Evolutionary conservation across 163 green algal genomes (phyloP), one percentile per base, ranked within the genome.

Genomic region (Chlorella variabilis): DNA sequence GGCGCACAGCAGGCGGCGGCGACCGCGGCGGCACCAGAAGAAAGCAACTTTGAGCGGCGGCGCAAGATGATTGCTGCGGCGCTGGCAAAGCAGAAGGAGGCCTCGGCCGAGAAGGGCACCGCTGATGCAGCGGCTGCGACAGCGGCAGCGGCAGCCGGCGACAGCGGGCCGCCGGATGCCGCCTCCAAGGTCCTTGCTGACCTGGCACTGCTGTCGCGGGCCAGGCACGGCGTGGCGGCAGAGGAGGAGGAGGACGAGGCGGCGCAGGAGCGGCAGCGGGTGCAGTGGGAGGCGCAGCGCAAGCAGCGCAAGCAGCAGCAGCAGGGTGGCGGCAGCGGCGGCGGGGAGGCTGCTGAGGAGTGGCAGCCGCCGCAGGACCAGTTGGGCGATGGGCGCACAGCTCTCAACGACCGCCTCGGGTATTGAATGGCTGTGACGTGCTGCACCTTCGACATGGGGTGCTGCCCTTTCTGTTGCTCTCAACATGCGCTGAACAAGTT

Each of bases 331-430:
- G 56, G 45, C 33, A 48, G 41, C 27, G 61, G 0, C 38, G 62
- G 42, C 34, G 61, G 0, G 23, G n/a, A 39, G 54, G 78, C 41
- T 54, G 75, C 18, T 2, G 82, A 62, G 59, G 59, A 45, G 11
- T 88, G 87, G 87, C 61, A 77, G 38, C 84, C 87, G 18, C 85
- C 78, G 2, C 33, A 74, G 25, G 81, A 77, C 42, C 87, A 91
- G 48, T 82, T 49, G 25, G 87, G 87, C 0, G 84, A 91, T 71
- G 87, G 87, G 0, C 31, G 67, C 41, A 88, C 84, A 9, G 34
- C 49, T 2, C 54, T 91, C 13, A 90, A 90, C 63, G 84, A 84
- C 11, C 83, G 80, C 69, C 71, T 88, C 7, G 87, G 85, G 18
- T 91, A 91, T 49, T 91, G 61, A 89, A 17, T 6, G 38, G 6